Base-by-base conservation (phyloP, 306 rosid genomes). In the Elaeagnus macrophylla region DNA sequence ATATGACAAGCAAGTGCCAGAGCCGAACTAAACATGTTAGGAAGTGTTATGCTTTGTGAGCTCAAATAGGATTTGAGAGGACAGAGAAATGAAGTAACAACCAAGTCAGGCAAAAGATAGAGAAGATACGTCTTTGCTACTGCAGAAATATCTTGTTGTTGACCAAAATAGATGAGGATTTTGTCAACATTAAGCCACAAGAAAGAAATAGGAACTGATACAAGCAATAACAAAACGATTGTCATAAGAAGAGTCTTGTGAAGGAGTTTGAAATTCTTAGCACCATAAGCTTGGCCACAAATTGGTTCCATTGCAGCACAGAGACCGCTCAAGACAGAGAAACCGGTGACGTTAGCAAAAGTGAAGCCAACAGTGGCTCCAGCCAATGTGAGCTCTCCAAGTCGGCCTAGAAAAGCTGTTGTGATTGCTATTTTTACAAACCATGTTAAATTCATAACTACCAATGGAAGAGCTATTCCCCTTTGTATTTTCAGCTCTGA, bases 201-300 rank as follows among this genome's bases (percentile, higher is more conserved):
- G 67, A 91, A 72, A 13, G 93, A 74, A 18, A 86, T 73, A 6
- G 96, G 96, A 64, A 84, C 57, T 10, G 93, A 58, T 19, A 65
- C 64, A 40, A 73, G 53, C 0, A 91, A 72, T 50, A 91, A 66
- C 57, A 91, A 61, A 25, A 72, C 25, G 56, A 57, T 68, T 49
- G 80, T 57, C 96, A 84, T 91, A 60, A 91, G 70, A 58, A 91
- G 96, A 14, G 96, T 82, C 62, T 78, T 82, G 61, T 80, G 97
- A 40, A 91, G 95, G 67, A 91, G 94, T 60, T 39, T 80, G 37
- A 72, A 59, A 54, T 82, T 91, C 47, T 72, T 83, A 4, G 93
- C 97, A 3, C 97, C 96, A 52, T 63, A 78, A 60, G 97, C 97
- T 67, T 91, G 97, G 48, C 97, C 97, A 18, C 94, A 86, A 10